Conservation (phyloP, 768 basidiomycete species). For the Antrodiella citrinella region DNA sequence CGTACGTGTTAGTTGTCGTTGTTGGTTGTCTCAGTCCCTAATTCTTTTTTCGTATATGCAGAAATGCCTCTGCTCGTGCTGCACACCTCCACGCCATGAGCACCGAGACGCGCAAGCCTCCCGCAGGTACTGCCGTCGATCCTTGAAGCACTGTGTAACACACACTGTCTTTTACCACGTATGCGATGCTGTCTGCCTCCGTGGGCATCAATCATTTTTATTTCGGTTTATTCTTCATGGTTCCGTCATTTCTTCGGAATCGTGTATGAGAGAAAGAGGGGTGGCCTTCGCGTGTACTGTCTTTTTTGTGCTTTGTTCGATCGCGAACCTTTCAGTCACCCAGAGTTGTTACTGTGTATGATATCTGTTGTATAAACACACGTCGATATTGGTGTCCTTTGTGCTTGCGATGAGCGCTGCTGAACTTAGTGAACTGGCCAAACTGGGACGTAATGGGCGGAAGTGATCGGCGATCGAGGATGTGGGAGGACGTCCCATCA, state of each 20-base stretch:
- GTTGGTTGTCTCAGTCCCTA: not conserved
- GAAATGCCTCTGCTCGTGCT: not conserved
- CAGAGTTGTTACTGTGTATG: not conserved
- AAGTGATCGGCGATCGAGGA: not conserved
- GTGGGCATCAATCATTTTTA: not conserved
- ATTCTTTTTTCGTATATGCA: not conserved
- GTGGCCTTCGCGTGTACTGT: not conserved
- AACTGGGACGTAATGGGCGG: not conserved
- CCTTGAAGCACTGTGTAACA: not conserved
- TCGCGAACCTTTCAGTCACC: not conserved
- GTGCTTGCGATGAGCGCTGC: not conserved
- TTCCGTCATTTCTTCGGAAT: not conserved
- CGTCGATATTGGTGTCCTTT: too few relatives aligned
- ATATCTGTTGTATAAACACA: not conserved
- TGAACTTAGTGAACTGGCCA: not conserved
- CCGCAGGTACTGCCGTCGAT: not conserved
- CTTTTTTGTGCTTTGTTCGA: not conserved
- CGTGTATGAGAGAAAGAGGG: not conserved
- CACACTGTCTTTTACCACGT: not conserved
- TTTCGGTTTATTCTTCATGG: not conserved
- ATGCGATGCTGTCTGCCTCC: not conserved
- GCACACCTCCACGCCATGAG: not conserved
- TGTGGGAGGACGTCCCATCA: not conserved
- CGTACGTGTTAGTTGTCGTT: conserved; percentile 28
- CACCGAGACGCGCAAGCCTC: not conserved